Evolutionary conservation across 495 filamentous ascomycete genomes (phyloP).

Genomic region (Penicillium turbatum): DNA sequence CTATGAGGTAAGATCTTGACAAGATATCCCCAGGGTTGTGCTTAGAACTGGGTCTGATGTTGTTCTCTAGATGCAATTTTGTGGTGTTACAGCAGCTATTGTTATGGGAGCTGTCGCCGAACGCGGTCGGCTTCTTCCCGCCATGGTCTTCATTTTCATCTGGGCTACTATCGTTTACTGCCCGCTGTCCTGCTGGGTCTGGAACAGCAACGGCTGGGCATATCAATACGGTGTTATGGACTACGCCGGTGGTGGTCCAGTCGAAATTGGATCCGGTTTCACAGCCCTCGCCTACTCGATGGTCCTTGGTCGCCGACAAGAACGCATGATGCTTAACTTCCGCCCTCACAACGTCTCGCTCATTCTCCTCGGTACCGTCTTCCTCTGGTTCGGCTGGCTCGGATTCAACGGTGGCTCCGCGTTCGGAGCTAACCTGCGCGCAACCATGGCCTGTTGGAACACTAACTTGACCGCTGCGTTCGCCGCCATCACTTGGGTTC

Average conservation of each 20-base stretch:
- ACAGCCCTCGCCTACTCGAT: constrained; percentile 91
- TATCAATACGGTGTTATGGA: constrained; percentile 91
- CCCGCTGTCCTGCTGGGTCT: constrained; percentile 90
- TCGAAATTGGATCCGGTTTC: constrained; percentile 94
- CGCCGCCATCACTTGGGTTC: constrained; percentile 79
- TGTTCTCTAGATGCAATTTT: constrained; percentile 81
- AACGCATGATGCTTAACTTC: constrained; percentile 98
- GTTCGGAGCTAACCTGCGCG: constrained; percentile 95
- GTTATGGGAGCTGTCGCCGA: constrained; percentile 90
- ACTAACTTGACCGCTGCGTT: constrained; percentile 88
- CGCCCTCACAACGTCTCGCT: constrained; percentile 97
- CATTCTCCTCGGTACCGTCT: constrained; percentile 89
- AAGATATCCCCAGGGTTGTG: neutral
- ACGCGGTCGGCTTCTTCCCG: constrained; percentile 88
- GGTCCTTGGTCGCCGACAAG: constrained; percentile 93
- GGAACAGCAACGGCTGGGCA: constrained; percentile 92
- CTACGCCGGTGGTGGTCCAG: constrained; percentile 94
- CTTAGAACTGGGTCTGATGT: neutral
- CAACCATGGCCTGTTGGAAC: constrained; percentile 97
- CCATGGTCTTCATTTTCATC: constrained; percentile 90
- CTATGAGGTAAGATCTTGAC: constrained; percentile 55
- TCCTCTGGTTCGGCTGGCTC: constrained; percentile 98
- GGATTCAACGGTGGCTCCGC: constrained; percentile 97
- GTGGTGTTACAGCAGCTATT: constrained; percentile 86
- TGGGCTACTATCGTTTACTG: constrained; percentile 99